Evolutionary conservation across 2,329 filamentous ascomycete genomes (phyloP), one percentile per base, ranked within the genome.

Genomic region (Aspergillus floridensis): DNA sequence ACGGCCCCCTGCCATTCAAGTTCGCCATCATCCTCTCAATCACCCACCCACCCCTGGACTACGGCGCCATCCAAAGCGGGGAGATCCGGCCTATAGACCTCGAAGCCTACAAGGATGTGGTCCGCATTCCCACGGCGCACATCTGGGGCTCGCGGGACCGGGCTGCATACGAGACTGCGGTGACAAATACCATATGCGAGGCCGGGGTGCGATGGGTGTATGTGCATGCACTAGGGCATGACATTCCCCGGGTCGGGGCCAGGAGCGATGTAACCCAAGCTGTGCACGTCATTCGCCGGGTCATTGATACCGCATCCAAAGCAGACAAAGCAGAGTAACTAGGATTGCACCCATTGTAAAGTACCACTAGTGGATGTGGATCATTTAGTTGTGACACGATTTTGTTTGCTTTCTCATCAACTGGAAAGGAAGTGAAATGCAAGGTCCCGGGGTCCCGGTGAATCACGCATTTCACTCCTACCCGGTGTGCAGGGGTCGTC

Each of bases 21-120:
- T 62, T 68, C 19, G 69, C 68, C 14, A 58, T 71, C 1, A 65
- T 71, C 49, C 62, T 72, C 52, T 62, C 59, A 5, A 59, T 47
- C 32, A 56, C 52, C 2, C 50, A 52, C 2, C 54, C 44, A n/a
- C 57, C 59, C 10, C 35, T 60, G 12, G 57, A 59, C 21, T 59
- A 53, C n/a, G 31, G 57, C 2, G 59, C 50, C 5, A 6, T 54
- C 14, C 38, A 53, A 10, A 19, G 14, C 10, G 41, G 52, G 12
- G 31, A 22, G 5, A 49, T 62, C 22, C 12, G 12, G 11, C 24
- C 41, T 16, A 32, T 59, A 4, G 32, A 59, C 38, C 47, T 53
- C 4, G 19, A 35, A 14, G 29, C 11, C 5, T 19, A 47, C 22
- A 38, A 46, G 5, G 59, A 56, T 10, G 49, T 46, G 26, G 26